Base-by-base conservation (phyloP, 305 asterid genomes). In the Petunia hybrid region DNA sequence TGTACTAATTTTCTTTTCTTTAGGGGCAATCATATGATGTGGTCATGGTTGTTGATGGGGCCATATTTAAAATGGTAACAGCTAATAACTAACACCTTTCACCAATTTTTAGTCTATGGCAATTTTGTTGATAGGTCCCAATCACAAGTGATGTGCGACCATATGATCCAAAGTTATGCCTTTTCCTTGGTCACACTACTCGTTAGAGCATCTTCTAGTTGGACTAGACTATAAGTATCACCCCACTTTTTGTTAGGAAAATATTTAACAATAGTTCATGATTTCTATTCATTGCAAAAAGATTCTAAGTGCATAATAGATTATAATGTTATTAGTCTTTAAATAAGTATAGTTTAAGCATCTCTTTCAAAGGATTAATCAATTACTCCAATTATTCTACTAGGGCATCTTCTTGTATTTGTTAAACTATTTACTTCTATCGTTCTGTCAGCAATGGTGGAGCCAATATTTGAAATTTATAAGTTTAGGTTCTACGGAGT, bases 21-120 rank as follows among this genome's bases (percentile, higher is more conserved):
- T 45, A 10, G 13, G 61, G 39, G 77, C 67, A 79, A 79, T 79
- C 82, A 79, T 64, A 64, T 79, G 55, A 64, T 78, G 31, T 76
- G 80, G 71, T 42, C 45, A 65, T 16, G 59, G 55, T 61, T 3
- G 79, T 57, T 69, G 35, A 51, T 70, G 83, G 73, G 82, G 53
- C 35, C 82, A 67, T 31, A 38, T 36, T 55, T 66, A 65, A 80
- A 59, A 80, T 46, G 71, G 45, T 53, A 77, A 67, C 82, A 80
- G 82, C 82, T 79, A 78, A 67, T 80, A 40, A 31, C 46, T 10
- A 56, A 12, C n/a, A 41, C 64, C 42, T 60, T 51, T 46, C 48
- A 35, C 66, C 10, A 70, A 36, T 46, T 36, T 45, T 31, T 61
- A 10, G 13, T 71, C 46, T 45, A 6, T 77, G 35, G 45, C n/a